phyloP scores from a whole-genome alignment of 179 eudicot genomes.

The Sideroxylon spinosum region DNA sequence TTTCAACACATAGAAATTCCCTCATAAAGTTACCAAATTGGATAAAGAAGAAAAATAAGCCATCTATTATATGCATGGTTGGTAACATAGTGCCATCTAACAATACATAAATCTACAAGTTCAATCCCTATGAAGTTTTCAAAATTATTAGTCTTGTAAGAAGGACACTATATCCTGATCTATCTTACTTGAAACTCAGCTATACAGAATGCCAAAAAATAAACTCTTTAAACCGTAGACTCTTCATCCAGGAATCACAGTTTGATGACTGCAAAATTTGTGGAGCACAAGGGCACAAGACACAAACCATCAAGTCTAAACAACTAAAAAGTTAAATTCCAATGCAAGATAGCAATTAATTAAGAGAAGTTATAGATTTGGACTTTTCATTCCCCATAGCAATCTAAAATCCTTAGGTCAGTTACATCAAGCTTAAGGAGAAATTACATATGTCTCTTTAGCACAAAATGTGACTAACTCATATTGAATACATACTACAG shows the following conservation, averaged over 20 bases:
- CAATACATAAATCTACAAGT: neutral
- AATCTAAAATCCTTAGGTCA: conserved; percentile 25
- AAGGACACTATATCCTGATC: too few relatives aligned
- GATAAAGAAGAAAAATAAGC: too few relatives aligned
- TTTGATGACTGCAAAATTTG: neutral
- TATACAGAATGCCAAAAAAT: too few relatives aligned
- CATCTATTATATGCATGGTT: too few relatives aligned
- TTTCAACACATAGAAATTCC: neutral
- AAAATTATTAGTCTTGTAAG: too few relatives aligned
- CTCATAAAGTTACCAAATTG: neutral
- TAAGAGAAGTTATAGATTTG: neutral
- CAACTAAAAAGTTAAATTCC: neutral
- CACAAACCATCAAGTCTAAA: neutral
- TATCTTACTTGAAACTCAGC: too few relatives aligned
- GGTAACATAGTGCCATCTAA: too few relatives aligned
- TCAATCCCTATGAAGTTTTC: neutral
- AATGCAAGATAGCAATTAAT: neutral
- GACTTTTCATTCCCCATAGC: conserved; percentile 4
- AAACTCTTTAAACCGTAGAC: too few relatives aligned
- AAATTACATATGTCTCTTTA: conserved; percentile 31
- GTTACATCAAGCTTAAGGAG: conserved; percentile 39
- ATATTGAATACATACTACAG: conserved; percentile 33
- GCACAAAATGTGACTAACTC: conserved; percentile 23
- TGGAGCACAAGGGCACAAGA: neutral
- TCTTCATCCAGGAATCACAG: too few relatives aligned